Percentiles rank a stretch among this genome's conserved stretches.
phyloP scores from a whole-genome alignment of 148 eudicot species.

The Silene uniflora region DNA sequence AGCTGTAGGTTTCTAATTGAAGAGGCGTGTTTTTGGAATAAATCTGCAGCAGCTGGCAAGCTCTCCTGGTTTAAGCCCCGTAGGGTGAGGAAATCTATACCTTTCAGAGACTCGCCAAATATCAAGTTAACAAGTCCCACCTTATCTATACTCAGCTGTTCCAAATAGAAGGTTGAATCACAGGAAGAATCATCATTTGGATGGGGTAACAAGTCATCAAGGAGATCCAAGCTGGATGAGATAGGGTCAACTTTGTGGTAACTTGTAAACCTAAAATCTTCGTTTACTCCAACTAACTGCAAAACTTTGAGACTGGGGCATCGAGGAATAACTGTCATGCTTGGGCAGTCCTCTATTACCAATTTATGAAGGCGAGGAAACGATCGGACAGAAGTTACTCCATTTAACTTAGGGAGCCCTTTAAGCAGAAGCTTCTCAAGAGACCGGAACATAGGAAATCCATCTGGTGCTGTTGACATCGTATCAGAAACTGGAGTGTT shows the following conservation, averaged over 20 bases:
- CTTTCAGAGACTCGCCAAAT: slow-evolving; percentile 8
- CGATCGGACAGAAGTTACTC: not conserved
- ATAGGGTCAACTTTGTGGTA: no score
- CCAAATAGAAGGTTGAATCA: not conserved
- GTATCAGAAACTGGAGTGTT: not conserved
- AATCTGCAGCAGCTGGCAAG: not conserved
- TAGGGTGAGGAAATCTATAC: not conserved
- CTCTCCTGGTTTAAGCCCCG: not conserved
- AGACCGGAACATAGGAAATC: not conserved
- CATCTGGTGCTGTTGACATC: not conserved
- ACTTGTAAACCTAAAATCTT: not conserved
- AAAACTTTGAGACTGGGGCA: not conserved
- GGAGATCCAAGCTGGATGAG: no score
- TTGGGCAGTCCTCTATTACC: not conserved
- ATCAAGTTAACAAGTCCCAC: not conserved
- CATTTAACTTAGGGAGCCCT: slow-evolving; percentile 15
- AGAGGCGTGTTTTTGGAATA: slow-evolving; percentile 2
- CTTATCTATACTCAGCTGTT: not conserved
- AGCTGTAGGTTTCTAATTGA: not conserved
- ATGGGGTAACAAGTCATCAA: not conserved
- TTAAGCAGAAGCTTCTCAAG: slow-evolving; percentile 5
- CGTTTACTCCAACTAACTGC: not conserved
- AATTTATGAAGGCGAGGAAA: not conserved
- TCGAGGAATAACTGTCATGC: slow-evolving; percentile 6
- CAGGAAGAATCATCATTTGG: not conserved